Evolutionary conservation across 208 protist species (phyloP).

Genomic region (Trypanosoma caninum): DNA sequence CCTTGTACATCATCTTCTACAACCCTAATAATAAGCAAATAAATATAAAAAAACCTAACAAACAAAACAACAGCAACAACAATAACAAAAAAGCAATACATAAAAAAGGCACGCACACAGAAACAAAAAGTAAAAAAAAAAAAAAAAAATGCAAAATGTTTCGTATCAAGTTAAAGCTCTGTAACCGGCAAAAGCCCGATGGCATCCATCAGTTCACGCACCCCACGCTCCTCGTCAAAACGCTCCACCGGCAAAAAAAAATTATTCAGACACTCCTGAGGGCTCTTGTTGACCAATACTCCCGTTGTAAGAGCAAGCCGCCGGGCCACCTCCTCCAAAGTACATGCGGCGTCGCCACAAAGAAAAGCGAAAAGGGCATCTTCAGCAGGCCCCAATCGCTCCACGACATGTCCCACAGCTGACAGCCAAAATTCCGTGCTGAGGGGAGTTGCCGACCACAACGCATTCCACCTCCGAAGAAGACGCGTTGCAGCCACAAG

Average conservation of each 20-base stretch:
- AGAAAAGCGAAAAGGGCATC: background rate
- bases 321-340: background rate
- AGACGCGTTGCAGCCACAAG: slow-evolving; percentile 33
- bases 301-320: slow-evolving; percentile 7
- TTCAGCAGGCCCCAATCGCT: background rate
- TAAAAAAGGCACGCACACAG: background rate
- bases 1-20: slow-evolving; percentile 52
- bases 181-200: slow-evolving; percentile 3
- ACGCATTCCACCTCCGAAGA: slow-evolving; percentile 36
- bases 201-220: slow-evolving; percentile 13
- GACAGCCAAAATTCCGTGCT: slow-evolving; percentile 67
- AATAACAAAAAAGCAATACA: background rate
- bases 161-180: slow-evolving; percentile 10
- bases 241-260: slow-evolving; percentile 35
- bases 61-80: slow-evolving; percentile 2
- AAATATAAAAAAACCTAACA: slow-evolving; percentile 2
- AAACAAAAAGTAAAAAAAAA: background rate
- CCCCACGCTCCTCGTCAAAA: slow-evolving; percentile 20
- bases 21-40: too few species aligned
- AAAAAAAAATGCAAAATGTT: background rate
- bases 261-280: slow-evolving; percentile 16
- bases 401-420: slow-evolving; percentile 37
- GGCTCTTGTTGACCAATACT: slow-evolving; percentile 1
- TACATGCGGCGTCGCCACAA: background rate
- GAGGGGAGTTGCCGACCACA: background rate